Evolutionary conservation across 1,139 yeast species (phyloP).

Genomic region (Debaryomyces fabryi): DNA sequence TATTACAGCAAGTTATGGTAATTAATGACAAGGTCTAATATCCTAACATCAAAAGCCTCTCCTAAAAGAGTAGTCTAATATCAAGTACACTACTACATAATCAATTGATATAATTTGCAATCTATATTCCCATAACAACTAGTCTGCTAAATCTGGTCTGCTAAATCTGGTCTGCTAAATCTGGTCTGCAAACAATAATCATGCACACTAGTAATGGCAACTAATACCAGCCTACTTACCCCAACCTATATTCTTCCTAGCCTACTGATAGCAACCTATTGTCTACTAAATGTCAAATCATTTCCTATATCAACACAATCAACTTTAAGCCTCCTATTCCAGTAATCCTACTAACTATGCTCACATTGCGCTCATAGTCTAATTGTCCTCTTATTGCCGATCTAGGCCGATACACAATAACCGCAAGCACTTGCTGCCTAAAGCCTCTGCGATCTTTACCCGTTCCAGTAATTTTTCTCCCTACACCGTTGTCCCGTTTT

Average conservation of each 20-base stretch:
- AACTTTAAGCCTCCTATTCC: neutral
- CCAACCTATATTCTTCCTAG: too few relatives aligned
- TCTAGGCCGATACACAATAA: neutral
- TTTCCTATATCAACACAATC: neutral
- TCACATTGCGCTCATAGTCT: neutral
- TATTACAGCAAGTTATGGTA: too few relatives aligned
- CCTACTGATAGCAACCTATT: too few relatives aligned
- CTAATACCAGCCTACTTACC: too few relatives aligned
- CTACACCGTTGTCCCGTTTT: too few relatives aligned
- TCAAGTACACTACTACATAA: too few relatives aligned
- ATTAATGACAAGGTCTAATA: too few relatives aligned
- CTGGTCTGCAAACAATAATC: neutral
- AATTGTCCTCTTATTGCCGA: neutral
- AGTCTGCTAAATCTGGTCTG: neutral
- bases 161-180: neutral
- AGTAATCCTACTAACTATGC: neutral
- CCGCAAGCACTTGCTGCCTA: neutral
- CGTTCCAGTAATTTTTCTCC: neutral
- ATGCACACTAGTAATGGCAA: neutral
- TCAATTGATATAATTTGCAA: neutral
- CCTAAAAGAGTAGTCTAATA: too few relatives aligned
- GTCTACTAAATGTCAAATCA: too few relatives aligned
- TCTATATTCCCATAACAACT: neutral
- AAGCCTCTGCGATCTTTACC: neutral
- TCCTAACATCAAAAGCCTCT: too few relatives aligned